phyloP scores from a whole-genome alignment of 2,329 filamentous ascomycete species.

The Thielaviopsis musarum region DNA sequence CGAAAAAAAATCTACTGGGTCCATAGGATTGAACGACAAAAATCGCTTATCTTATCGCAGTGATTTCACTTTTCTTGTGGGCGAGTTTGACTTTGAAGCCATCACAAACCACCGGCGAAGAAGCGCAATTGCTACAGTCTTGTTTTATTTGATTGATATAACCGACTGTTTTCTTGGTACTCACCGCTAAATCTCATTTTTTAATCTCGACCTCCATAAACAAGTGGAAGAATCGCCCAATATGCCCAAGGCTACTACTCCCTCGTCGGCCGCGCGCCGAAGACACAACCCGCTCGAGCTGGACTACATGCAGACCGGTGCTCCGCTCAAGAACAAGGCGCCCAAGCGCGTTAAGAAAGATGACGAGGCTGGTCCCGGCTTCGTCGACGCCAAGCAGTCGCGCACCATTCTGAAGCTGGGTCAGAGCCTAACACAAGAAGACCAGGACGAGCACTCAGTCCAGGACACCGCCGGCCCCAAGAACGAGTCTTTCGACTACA shows the following conservation, averaged over 20 bases:
- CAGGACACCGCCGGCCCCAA: conserved; percentile 23
- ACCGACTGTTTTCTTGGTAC: not conserved
- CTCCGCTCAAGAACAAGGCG: conserved; percentile 51
- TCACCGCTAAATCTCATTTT: not conserved
- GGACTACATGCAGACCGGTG: conserved; percentile 56
- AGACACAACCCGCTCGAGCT: conserved; percentile 85
- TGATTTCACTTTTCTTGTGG: conserved; percentile 11
- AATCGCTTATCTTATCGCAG: conserved; percentile 12
- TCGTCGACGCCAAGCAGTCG: conserved; percentile 76
- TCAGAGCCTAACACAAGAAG: conserved; percentile 74
- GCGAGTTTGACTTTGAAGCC: conserved; percentile 2
- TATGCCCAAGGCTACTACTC: conserved; percentile 67
- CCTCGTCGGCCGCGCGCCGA: conserved; percentile 39
- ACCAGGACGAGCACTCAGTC: conserved; percentile 24
- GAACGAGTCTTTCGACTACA: conserved; percentile 51
- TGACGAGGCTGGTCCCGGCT: conserved; percentile 43
- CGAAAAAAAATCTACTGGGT: not conserved
- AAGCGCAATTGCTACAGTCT: not conserved
- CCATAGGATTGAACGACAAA: not conserved
- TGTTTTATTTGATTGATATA: not conserved
- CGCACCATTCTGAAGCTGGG: conserved; percentile 80
- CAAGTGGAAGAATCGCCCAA: conserved; percentile 13
- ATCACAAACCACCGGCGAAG: not conserved
- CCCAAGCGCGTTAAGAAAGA: conserved; percentile 44
- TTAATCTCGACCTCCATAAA: not conserved